Conservation (phyloP, 2,329 filamentous ascomycete genomes). For the Moelleriella libera region DNA sequence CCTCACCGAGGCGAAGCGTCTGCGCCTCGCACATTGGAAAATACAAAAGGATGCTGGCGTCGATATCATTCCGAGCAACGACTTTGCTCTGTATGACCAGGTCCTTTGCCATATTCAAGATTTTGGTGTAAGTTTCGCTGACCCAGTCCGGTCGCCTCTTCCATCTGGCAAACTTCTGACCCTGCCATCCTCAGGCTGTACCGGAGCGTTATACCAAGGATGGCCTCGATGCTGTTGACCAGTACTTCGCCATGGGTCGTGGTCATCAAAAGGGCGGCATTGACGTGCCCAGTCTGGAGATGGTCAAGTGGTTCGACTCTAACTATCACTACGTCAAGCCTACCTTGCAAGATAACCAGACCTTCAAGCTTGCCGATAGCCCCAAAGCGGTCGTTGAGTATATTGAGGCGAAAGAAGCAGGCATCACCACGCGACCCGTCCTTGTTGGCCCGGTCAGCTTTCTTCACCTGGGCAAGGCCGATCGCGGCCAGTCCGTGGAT, state of each 20-base stretch:
- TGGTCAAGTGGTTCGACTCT: slow-evolving; percentile 99
- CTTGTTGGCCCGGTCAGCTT: slow-evolving; percentile 93
- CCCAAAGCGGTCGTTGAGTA: slow-evolving; percentile 94
- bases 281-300: slow-evolving; percentile 89
- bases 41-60: slow-evolving; percentile 98
- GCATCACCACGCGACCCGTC: slow-evolving; percentile 84
- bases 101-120: slow-evolving; percentile 96
- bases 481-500: slow-evolving; percentile 84
- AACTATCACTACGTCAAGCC: slow-evolving; percentile 99
- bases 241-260: slow-evolving; percentile 99
- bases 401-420: slow-evolving; percentile 94
- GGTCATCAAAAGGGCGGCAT: slow-evolving; percentile 91
- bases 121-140: slow-evolving; percentile 59
- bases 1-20: slow-evolving; percentile 87
- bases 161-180: neutral
- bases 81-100: slow-evolving; percentile 98
- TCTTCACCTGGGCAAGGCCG: slow-evolving; percentile 94
- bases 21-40: slow-evolving; percentile 95
- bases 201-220: slow-evolving; percentile 90
- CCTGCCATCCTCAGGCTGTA: slow-evolving; percentile 45
- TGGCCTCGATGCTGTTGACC: slow-evolving; percentile 75
- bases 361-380: slow-evolving; percentile 73
- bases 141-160: too few species aligned
- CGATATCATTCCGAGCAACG: slow-evolving; percentile 96
- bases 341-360: slow-evolving; percentile 91